Percentiles rank a stretch among this genome's conserved stretches.
These are phyloP conservation scores for Pouteria campechiana DNA, from an alignment of 179 eudicot species.

Conservation along the genomic window DNA sequence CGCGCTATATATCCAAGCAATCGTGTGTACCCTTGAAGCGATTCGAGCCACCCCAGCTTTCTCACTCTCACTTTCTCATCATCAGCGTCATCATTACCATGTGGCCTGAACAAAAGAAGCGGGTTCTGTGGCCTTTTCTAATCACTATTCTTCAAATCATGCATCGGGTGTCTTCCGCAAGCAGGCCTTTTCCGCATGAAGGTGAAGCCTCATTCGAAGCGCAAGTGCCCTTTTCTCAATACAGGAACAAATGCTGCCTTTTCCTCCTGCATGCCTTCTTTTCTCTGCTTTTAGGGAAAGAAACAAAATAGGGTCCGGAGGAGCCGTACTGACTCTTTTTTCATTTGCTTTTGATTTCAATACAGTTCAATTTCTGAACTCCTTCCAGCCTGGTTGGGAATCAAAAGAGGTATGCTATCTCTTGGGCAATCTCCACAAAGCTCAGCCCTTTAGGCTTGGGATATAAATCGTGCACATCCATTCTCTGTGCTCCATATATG, in stretches of 20 bases:
- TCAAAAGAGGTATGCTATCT: conserved; percentile 2
- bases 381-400: not conserved
- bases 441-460: no score
- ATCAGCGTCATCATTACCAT: not conserved
- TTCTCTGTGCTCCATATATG: not conserved
- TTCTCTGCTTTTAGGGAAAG: not conserved
- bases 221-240: not conserved
- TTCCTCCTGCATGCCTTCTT: not conserved
- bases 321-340: no score
- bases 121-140: not conserved
- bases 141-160: conserved; percentile 1
- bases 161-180: conserved; percentile 5
- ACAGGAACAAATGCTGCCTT: not conserved
- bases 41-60: not conserved
- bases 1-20: conserved; percentile 8
- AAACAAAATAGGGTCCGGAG: no score
- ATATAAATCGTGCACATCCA: no score
- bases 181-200: not conserved
- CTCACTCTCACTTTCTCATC: not conserved
- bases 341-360: no score
- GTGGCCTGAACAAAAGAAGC: conserved; percentile 1
- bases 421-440: not conserved
- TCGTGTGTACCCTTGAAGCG: conserved; percentile 3
- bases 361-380: not conserved
- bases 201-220: not conserved